Evolutionary conservation across 768 basidiomycete genomes (phyloP).

Genomic region (Russula griseocarnosa): DNA sequence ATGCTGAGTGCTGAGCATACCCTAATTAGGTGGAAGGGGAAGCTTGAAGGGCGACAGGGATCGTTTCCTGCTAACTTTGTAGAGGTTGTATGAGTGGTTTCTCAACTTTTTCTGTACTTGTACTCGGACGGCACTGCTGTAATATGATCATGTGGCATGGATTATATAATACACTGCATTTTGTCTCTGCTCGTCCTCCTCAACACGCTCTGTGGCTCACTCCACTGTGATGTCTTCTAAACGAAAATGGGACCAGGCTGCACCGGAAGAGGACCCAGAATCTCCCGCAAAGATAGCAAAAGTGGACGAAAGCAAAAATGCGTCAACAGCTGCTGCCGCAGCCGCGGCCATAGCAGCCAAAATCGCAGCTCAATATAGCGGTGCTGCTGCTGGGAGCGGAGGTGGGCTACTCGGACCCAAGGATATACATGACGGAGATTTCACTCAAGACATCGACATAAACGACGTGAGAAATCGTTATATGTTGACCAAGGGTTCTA

Average conservation of each 20-base stretch:
- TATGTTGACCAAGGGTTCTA: slow-evolving; percentile 87
- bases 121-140: too few species aligned
- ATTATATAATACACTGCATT: slow-evolving; percentile 30
- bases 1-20: not conserved
- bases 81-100: slow-evolving; percentile 46
- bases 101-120: too few species aligned
- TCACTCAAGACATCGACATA: slow-evolving; percentile 90
- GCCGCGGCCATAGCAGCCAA: slow-evolving; percentile 90
- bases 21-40: slow-evolving; percentile 72
- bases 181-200: not conserved
- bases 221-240: slow-evolving; percentile 54
- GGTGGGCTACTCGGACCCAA: slow-evolving; percentile 45
- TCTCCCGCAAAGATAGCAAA: slow-evolving; percentile 42
- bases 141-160: not conserved
- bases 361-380: slow-evolving; percentile 83
- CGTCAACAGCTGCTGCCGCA: slow-evolving; percentile 68
- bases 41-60: slow-evolving; percentile 52
- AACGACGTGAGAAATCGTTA: slow-evolving; percentile 95
- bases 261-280: slow-evolving; percentile 49
- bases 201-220: not conserved
- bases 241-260: slow-evolving; percentile 74
- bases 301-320: slow-evolving; percentile 54
- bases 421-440: slow-evolving; percentile 75
- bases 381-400: slow-evolving; percentile 37
- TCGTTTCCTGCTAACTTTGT: slow-evolving; percentile 84